Evolutionary conservation across 2,329 filamentous ascomycete species (phyloP), one percentile per base, ranked within the genome.

Genomic region (Diaporthe ampelina): DNA sequence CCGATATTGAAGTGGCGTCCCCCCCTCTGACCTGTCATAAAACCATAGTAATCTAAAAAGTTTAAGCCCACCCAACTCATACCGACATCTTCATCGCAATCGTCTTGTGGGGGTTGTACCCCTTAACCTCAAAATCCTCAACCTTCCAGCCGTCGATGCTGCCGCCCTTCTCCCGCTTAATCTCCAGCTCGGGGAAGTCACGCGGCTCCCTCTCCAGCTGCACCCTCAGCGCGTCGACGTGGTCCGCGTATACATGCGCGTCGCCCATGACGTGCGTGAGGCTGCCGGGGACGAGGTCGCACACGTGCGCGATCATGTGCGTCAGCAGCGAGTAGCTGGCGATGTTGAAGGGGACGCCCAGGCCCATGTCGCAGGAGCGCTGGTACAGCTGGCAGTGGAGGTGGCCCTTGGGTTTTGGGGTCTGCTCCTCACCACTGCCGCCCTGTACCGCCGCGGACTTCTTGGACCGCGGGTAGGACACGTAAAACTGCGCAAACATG

Each of bases 1-100:
- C 32, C 32, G 63, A 26, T 3, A 37, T 7, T 37, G 24, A 67
- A 21, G 10, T n/a, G 7, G 43, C 29, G 54, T 29, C 9, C 37
- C 10, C 24, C 11, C 24, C 11, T 19, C 19, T 5, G 13, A 8
- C 32, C 26, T 19, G 35, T 35, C 26, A 26, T 37, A 70, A 37
- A 2, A 21, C 37, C 54, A 17, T 26, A 15, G 15, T 6, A 37
- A 19, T 54, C 24, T 4, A 50, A 10, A 40, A 21, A 32, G 15
- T 7, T 10, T 13, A n/a, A 50, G 40, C 37, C 8, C 45, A 50
- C 26, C 8, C 19, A 21, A 0, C 48, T 76, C 78, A 95, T 74
- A 98, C 96, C 81, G 94, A 97, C 97, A 99, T 99, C 87, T 98
- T 98, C 97, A 99, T 99, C 58, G 94, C 90, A 85, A 99, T 97